phyloP scores from a whole-genome alignment of 345 rosid genomes.

The Gossypium arboreum region DNA sequence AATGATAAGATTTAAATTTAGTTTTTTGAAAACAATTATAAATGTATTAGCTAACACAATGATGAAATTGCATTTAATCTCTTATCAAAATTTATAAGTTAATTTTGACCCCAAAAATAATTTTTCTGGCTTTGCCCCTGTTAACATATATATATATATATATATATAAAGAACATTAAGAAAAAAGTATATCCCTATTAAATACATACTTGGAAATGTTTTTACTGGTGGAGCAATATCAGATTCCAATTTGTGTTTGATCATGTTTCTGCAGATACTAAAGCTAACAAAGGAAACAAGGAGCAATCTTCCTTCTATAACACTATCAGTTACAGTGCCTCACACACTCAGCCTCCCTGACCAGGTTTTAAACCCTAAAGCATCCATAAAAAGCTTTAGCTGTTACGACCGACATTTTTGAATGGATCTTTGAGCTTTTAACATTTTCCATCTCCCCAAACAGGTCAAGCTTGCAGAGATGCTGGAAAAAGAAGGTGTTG shows the following conservation, averaged over 20 bases:
- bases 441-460: background rate
- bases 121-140: too few relatives aligned
- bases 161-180: too few relatives aligned
- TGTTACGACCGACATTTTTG: background rate
- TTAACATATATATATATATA: too few relatives aligned
- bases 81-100: too few relatives aligned
- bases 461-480: slow-evolving; percentile 64
- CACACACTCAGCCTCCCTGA: slow-evolving; percentile 58
- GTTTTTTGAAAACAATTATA: too few relatives aligned
- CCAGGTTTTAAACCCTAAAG: slow-evolving; percentile 34
- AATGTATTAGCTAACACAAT: too few relatives aligned
- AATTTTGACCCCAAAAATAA: too few relatives aligned
- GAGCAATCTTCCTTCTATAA: slow-evolving; percentile 49
- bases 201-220: too few relatives aligned
- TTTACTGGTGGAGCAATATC: too few relatives aligned
- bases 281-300: slow-evolving; percentile 49
- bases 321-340: slow-evolving; percentile 59
- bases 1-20: too few relatives aligned
- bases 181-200: too few relatives aligned
- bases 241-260: background rate
- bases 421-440: background rate
- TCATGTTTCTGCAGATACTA: slow-evolving; percentile 38
- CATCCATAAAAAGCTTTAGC: background rate
- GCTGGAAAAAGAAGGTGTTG: slow-evolving; percentile 57
- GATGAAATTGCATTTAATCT: too few relatives aligned